Base-by-base conservation (phyloP, 129 eudicot species). In the Pittosporum tobira region DNA sequence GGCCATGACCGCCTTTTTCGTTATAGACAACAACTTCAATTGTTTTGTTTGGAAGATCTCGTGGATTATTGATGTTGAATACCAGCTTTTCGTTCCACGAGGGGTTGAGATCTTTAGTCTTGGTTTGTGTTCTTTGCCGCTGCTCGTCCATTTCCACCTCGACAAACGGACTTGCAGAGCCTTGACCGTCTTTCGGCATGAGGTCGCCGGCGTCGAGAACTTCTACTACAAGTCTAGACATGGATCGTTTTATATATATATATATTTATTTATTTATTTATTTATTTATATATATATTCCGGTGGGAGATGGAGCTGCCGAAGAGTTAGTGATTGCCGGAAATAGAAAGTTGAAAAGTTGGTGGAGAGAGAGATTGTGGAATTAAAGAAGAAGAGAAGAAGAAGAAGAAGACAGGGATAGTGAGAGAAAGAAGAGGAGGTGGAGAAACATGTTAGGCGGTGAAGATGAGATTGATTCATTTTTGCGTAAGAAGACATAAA, bases 181-280 rank as follows among this genome's bases (percentile, higher is more conserved):
- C 95, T 63, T 90, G 94, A 1, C 94, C 94, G 70, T 90, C 95
- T 78, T 90, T 90, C 0, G 98, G 98, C 98, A 75, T 86, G 37
- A 90, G 95, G 62, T 90, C 94, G 34, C 67, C 67, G 23, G 95
- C 95, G 19, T 83, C 90, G 9, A 78, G 57, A 21, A 86, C 85
- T 74, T 86, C 71, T 0, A 90, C 81, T 2, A 90, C 65, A 0
- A 90, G 84, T 56, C 72, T 80, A 2, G 94, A 84, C 87, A 83
- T 84, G 29, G 26, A 13, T 3, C 21, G 38, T n/a, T n/a, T n/a
- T n/a, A n/a, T n/a, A n/a, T n/a, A n/a, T n/a, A n/a, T n/a, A 51
- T 12, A 9, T 12, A 1, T 6, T 1, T 11, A 52, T 7, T 12
- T 38, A 12, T 38, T 38, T n/a, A n/a, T n/a, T n/a, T n/a, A n/a